Evolutionary conservation across 805 yeast genomes (phyloP).

Genomic region (Kuraishia ogatae): DNA sequence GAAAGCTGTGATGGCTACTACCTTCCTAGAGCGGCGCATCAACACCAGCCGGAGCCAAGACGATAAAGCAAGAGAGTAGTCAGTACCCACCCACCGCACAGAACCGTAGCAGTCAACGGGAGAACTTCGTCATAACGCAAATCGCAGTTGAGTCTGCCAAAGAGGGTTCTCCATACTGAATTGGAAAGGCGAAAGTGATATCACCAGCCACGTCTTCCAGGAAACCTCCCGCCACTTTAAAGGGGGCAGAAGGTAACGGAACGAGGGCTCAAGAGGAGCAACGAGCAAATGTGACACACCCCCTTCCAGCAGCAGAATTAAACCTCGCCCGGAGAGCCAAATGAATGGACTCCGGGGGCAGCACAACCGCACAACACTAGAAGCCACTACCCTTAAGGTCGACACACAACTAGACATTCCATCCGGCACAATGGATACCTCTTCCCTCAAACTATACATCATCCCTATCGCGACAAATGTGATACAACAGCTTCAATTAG

Average conservation of each 20-base stretch:
- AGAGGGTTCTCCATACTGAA: too few species aligned
- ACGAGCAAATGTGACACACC: constrained; percentile 1
- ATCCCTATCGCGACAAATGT: too few species aligned
- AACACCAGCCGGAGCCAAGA: background rate
- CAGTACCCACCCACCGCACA: background rate
- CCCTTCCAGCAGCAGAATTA: too few species aligned
- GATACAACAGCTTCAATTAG: background rate
- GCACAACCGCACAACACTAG: background rate
- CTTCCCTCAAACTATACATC: background rate
- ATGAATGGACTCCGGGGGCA: background rate
- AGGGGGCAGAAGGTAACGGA: too few species aligned
- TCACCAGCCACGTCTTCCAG: background rate
- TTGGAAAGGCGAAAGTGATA: background rate
- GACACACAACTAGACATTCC: background rate
- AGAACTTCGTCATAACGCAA: background rate
- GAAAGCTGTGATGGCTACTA: background rate
- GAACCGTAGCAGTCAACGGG: background rate
- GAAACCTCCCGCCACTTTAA: too few species aligned
- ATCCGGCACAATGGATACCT: background rate
- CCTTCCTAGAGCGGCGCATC: background rate
- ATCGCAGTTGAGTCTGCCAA: background rate
- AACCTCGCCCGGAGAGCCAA: too few species aligned
- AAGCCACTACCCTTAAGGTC: background rate
- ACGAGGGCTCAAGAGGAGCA: constrained; percentile 14
- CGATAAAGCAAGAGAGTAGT: background rate